Evolutionary conservation across 768 basidiomycete species (phyloP).

Genomic region (Tephrocybe rancida): DNA sequence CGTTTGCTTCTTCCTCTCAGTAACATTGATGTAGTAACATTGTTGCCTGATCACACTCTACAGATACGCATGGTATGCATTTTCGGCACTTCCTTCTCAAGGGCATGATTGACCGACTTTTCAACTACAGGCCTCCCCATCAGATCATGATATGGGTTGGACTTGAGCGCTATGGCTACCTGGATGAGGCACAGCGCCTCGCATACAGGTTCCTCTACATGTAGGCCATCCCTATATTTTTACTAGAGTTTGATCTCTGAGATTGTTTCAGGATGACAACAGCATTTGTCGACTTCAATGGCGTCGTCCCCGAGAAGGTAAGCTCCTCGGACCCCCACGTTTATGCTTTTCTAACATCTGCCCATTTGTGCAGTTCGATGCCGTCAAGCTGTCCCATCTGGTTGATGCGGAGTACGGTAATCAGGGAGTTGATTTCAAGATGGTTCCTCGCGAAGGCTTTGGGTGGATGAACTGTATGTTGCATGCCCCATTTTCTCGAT

Average conservation of each 20-base stretch:
- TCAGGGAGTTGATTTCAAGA: constrained; percentile 96
- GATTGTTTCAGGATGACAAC: constrained; percentile 76
- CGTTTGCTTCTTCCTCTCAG: constrained; percentile 7
- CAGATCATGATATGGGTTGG: constrained; percentile 99
- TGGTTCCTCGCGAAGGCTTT: constrained; percentile 96
- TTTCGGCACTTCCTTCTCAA: not conserved
- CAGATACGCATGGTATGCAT: constrained; percentile 67
- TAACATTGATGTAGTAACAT: constrained; percentile 21
- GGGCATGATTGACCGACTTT: constrained; percentile 14
- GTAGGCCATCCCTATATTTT: constrained; percentile 38
- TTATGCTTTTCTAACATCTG: not conserved
- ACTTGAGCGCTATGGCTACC: constrained; percentile 92
- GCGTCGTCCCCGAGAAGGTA: constrained; percentile 96
- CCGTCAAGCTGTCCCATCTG: constrained; percentile 91
- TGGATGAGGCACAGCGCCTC: constrained; percentile 90
- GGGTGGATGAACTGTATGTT: constrained; percentile 95
- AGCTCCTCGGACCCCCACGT: constrained; percentile 7
- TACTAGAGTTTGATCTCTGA: not conserved
- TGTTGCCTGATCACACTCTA: constrained; percentile 3
- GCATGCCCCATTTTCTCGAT: not conserved
- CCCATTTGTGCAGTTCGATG: constrained; percentile 70
- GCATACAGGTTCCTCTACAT: constrained; percentile 99
- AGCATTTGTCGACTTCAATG: constrained; percentile 95
- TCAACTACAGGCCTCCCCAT: constrained; percentile 76
- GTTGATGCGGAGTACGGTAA: constrained; percentile 98